A percentile compares a stretch with the other conserved stretches of the same genome.
phyloP scores from a whole-genome alignment of 805 yeast genomes.

The Metschnikowia koreensis region DNA sequence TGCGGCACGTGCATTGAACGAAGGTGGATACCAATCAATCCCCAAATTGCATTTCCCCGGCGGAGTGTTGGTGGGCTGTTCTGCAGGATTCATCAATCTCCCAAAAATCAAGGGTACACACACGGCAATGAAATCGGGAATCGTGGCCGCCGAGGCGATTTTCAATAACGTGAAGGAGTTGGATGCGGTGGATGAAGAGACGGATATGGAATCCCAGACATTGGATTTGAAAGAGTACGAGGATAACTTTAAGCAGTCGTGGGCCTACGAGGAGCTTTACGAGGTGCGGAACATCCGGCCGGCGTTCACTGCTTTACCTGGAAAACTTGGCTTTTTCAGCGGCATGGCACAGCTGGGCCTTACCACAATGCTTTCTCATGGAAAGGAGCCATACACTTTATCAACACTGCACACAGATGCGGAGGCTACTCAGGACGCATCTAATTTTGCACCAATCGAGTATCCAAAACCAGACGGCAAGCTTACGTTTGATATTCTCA shows the following conservation, averaged over 20 bases:
- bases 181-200: slow-evolving; percentile 43
- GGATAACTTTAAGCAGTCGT: slow-evolving; percentile 63
- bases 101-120: slow-evolving; percentile 98
- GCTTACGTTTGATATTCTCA: slow-evolving; percentile 84
- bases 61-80: slow-evolving; percentile 90
- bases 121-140: slow-evolving; percentile 94
- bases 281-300: slow-evolving; percentile 92
- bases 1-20: slow-evolving; percentile 95
- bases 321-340: slow-evolving; percentile 69
- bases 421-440: slow-evolving; percentile 65
- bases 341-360: slow-evolving; percentile 85
- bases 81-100: slow-evolving; percentile 96
- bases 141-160: slow-evolving; percentile 88
- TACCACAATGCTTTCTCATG: slow-evolving; percentile 73
- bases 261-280: slow-evolving; percentile 82
- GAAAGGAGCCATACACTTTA: slow-evolving; percentile 87
- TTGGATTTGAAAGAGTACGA: slow-evolving; percentile 61
- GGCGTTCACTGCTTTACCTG: slow-evolving; percentile 58
- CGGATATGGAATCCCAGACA: slow-evolving; percentile 40
- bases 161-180: slow-evolving; percentile 46
- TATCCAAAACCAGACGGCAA: slow-evolving; percentile 97
- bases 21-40: slow-evolving; percentile 93
- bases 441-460: slow-evolving; percentile 63
- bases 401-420: slow-evolving; percentile 70
- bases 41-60: slow-evolving; percentile 94